A percentile compares a stretch with the other conserved stretches of the same genome.
Conservation (phyloP, 2,329 filamentous ascomycete genomes). For the Kalmusia sp. region DNA sequence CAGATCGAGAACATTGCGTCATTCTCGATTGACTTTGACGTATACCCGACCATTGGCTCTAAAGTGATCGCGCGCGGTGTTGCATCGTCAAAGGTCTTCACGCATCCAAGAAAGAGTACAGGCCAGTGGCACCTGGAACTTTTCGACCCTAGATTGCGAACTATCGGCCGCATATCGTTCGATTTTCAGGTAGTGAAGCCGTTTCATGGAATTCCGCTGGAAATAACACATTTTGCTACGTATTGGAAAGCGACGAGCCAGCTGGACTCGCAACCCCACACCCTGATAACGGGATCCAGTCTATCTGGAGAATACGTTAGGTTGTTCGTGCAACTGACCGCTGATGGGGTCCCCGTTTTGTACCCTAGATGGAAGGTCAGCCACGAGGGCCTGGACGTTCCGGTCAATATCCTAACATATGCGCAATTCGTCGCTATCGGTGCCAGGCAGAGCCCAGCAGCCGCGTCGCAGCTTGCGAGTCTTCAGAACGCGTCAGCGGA, state of each 20-base stretch:
- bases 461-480: slow-evolving; percentile 28
- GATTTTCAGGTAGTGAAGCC: slow-evolving; percentile 96
- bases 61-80: slow-evolving; percentile 97
- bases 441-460: slow-evolving; percentile 35
- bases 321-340: slow-evolving; percentile 89
- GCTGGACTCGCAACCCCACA: slow-evolving; percentile 82
- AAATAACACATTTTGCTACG: slow-evolving; percentile 97
- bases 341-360: slow-evolving; percentile 84
- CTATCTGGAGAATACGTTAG: slow-evolving; percentile 94
- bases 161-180: slow-evolving; percentile 94
- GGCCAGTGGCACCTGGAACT: slow-evolving; percentile 85
- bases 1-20: slow-evolving; percentile 93
- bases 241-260: slow-evolving; percentile 99
- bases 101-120: slow-evolving; percentile 74
- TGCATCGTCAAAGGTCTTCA: slow-evolving; percentile 86
- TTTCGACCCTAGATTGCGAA: slow-evolving; percentile 88
- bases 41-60: slow-evolving; percentile 95
- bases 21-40: slow-evolving; percentile 95
- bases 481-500: slow-evolving; percentile 33
- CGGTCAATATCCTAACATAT: slow-evolving; percentile 79
- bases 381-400: slow-evolving; percentile 79
- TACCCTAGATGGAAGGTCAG: slow-evolving; percentile 85
- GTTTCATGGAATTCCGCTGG: slow-evolving; percentile 87
- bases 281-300: slow-evolving; percentile 92
- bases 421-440: slow-evolving; percentile 69